Base-by-base conservation (phyloP, 1,139 yeast species). In the Saccharomyces pastorianus region DNA sequence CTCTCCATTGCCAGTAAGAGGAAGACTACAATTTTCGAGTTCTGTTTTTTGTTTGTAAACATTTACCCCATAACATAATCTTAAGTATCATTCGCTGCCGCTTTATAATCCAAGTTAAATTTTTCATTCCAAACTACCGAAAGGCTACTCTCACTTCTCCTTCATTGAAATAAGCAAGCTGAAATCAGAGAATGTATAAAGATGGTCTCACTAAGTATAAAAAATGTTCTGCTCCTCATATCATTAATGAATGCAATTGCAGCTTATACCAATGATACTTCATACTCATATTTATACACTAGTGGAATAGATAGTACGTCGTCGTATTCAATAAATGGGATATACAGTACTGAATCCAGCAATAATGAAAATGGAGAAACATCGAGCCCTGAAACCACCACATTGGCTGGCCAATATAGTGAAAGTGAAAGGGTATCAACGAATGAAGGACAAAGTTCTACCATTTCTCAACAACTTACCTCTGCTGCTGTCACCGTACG, bases 331-430 rank as follows among this genome's bases (percentile, higher is more conserved):
- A 38, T 13, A 38, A 8, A 7, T 11, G 13, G n/a, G 44, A 17
- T 17, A 6, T 20, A 7, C 44, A 6, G 2, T 38, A 17, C 44
- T 6, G 25, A 3, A 38, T 38, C 25, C 9, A 38, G 25, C 44
- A 38, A 8, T n/a, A 3, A 38, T 9, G 44, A 3, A 17, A 38
- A 17, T 20, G 23, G n/a, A 38, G 11, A 9, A 17, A 38, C 25
- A 38, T 38, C 44, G 3, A 38, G 13, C 44, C 44, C 44, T 38
- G 25, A 38, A 17, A 38, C 44, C 9, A 38, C 44, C 44, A 17
- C 44, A 38, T 38, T 38, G 44, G 44, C 44, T 38, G 44, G 44
- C 44, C 44, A 38, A 38, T 38, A 38, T 38, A 38, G 44, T 38
- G 44, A 17, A 17, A 38, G 44, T 17, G 44, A 8, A 38, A 38